A percentile compares a stretch with the other conserved stretches of the same genome.
Evolutionary conservation across 73 alveolate species (phyloP).

Genomic region (Symbiodinium pilosum): DNA sequence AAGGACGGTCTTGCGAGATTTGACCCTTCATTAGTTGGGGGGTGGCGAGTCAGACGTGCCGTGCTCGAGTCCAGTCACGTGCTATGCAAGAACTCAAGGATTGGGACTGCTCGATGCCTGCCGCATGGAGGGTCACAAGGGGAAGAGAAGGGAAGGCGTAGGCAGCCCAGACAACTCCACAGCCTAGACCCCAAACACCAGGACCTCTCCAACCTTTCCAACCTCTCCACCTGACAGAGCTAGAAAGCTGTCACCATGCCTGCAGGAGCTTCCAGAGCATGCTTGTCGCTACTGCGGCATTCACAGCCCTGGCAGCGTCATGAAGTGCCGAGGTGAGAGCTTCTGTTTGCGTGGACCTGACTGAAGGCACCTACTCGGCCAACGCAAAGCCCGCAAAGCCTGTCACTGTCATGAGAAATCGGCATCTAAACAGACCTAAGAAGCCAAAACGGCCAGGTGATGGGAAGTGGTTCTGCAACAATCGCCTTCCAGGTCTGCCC

Average conservation of each 20-base stretch:
- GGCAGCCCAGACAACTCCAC: too few relatives aligned
- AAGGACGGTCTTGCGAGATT: constrained; percentile 11
- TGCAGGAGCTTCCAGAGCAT: constrained; percentile 26
- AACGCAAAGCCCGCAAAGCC: too few relatives aligned
- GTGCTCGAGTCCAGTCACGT: background rate
- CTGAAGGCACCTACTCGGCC: background rate
- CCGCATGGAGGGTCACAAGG: too few relatives aligned
- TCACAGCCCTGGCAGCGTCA: constrained; percentile 83
- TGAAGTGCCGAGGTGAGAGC: constrained; percentile 34
- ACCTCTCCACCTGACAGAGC: background rate
- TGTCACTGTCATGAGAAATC: too few relatives aligned
- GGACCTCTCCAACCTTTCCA: background rate
- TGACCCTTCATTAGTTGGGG: background rate
- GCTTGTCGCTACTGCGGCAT: constrained; percentile 87
- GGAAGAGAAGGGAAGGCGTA: too few relatives aligned
- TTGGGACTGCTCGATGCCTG: too few relatives aligned
- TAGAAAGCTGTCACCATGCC: background rate
- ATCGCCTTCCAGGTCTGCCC: constrained; percentile 80
- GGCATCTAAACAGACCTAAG: too few relatives aligned
- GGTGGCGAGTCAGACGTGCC: background rate
- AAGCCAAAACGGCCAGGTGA: constrained; percentile 39
- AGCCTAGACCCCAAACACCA: too few relatives aligned
- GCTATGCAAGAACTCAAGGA: too few relatives aligned
- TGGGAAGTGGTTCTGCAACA: constrained; percentile 84
- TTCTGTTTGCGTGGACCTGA: background rate